Conservation (phyloP, 2,329 filamentous ascomycete species). For the Dactylellina haptotyla region DNA sequence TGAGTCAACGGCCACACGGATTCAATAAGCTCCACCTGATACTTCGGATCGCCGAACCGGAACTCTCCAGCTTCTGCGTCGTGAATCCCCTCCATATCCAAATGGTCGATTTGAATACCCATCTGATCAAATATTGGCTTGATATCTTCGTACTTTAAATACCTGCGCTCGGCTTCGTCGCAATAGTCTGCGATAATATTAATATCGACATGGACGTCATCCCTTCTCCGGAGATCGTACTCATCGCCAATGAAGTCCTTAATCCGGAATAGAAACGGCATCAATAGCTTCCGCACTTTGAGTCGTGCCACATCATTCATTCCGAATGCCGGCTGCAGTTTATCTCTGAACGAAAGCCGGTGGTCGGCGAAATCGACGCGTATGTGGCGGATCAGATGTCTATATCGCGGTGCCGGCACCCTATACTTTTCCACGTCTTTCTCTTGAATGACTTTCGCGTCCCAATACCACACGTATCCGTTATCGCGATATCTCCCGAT, state of each 20-base stretch:
- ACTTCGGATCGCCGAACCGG: not conserved
- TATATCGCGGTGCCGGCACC: not conserved
- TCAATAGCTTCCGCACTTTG: not conserved
- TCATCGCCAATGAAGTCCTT: not conserved
- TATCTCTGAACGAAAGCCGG: not conserved
- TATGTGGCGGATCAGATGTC: not conserved
- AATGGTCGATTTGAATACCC: not conserved
- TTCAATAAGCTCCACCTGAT: not conserved
- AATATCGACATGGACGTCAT: constrained; percentile 1
- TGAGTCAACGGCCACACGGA: constrained; percentile 1
- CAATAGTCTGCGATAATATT: not conserved
- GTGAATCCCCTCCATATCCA: not conserved
- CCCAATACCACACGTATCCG: not conserved
- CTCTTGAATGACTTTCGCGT: not conserved
- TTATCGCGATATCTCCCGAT: not conserved
- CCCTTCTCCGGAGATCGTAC: not conserved
- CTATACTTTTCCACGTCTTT: not conserved
- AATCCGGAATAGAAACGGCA: not conserved
- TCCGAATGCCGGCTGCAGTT: not conserved
- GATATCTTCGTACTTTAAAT: not conserved
- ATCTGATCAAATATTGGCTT: not conserved
- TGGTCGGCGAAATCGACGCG: not conserved
- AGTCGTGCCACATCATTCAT: not conserved
- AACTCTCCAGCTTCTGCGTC: not conserved
- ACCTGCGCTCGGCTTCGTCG: not conserved